Conservation (phyloP, 345 rosid genomes). For the Erucastrum elatum region DNA sequence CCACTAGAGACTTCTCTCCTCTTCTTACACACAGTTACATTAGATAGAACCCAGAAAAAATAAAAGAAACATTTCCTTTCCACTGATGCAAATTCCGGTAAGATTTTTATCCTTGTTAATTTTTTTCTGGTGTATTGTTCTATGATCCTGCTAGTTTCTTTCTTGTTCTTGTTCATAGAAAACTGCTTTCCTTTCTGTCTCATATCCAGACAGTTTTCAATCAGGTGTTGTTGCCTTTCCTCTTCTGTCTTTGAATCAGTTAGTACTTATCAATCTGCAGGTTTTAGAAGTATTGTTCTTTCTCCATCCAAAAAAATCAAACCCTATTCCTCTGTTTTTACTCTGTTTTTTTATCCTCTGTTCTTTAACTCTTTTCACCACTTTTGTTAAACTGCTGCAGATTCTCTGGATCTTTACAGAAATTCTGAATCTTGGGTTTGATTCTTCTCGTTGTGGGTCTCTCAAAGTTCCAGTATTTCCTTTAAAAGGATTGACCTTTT, state of each 20-base stretch:
- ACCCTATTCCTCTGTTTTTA: not conserved
- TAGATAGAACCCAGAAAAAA: not conserved
- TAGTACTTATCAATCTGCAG: not conserved
- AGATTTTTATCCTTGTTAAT: slow-evolving; percentile 17
- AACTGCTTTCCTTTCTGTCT: not conserved
- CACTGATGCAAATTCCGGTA: slow-evolving; percentile 39
- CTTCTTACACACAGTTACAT: not conserved
- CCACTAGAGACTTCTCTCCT: slow-evolving; percentile 22
- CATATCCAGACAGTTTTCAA: not conserved
- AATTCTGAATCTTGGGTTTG: not conserved
- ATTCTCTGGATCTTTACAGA: slow-evolving; percentile 25
- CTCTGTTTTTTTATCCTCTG: slow-evolving; percentile 5
- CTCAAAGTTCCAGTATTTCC: not conserved
- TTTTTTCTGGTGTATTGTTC: slow-evolving; percentile 8
- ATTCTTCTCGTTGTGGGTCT: not conserved
- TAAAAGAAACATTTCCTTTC: slow-evolving; percentile 20
- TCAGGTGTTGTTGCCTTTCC: slow-evolving; percentile 8
- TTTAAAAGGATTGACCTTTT: not conserved
- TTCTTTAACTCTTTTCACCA: slow-evolving; percentile 11
- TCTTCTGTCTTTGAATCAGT: slow-evolving; percentile 17
- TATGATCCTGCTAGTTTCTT: not conserved
- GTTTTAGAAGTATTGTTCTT: slow-evolving; percentile 13
- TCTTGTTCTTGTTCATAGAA: slow-evolving; percentile 3
- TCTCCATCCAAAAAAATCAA: not conserved
- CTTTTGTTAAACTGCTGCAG: slow-evolving; percentile 28